Percentiles rank a stretch among this genome's conserved stretches.
phyloP scores from a whole-genome alignment of 371 early-diverging fungal genomes.

The Circinella minor region DNA sequence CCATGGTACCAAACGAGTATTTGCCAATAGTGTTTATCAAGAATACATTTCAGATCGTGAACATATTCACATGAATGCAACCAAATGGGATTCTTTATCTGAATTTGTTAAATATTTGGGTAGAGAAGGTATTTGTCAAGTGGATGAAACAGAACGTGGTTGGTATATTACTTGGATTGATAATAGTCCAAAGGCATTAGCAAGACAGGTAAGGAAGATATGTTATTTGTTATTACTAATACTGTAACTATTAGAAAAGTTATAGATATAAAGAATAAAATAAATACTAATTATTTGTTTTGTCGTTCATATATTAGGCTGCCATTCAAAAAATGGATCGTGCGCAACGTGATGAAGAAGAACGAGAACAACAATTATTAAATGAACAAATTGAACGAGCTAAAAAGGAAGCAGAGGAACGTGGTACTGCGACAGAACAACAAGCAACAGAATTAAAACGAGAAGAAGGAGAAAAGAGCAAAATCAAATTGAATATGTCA shows the following conservation, averaged over 20 bases:
- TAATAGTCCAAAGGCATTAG: conserved; percentile 84
- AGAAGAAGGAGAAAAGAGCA: conserved; percentile 37
- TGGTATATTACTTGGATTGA: conserved; percentile 94
- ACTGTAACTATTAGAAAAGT: not conserved
- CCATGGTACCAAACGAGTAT: conserved; percentile 85
- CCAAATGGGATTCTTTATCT: conserved; percentile 85
- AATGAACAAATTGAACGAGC: conserved; percentile 86
- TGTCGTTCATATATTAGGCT: conserved; percentile 48
- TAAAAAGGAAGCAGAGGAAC: conserved; percentile 51
- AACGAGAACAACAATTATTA: conserved; percentile 77
- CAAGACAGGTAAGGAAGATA: conserved; percentile 55
- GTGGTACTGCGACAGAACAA: conserved; percentile 36
- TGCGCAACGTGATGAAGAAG: conserved; percentile 81
- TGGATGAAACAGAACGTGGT: conserved; percentile 92
- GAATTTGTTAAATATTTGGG: conserved; percentile 90
- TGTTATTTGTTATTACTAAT: not conserved
- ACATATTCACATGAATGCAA: conserved; percentile 97
- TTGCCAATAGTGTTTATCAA: conserved; percentile 94
- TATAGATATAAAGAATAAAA: no score
- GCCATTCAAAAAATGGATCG: conserved; percentile 86
- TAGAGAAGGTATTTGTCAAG: conserved; percentile 78
- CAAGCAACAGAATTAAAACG: conserved; percentile 72
- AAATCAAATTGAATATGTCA: conserved; percentile 41
- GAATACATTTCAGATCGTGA: conserved; percentile 90
- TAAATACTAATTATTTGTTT: not conserved